Evolutionary conservation across 352 stramenopile species (phyloP), one percentile per base, ranked within the genome.

Genomic region (Aphanomyces astaci): DNA sequence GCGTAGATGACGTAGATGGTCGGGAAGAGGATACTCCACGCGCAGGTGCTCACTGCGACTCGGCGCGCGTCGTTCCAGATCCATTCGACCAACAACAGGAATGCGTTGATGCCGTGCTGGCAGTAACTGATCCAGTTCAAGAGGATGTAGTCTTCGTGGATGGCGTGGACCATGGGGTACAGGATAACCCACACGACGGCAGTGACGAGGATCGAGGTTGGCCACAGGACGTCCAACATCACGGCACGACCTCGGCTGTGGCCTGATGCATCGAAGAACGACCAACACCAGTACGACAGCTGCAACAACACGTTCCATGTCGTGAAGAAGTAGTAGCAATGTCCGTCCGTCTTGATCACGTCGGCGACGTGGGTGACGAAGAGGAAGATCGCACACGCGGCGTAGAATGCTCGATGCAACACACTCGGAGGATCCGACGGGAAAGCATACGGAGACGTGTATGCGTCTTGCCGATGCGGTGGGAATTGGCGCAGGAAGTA

Each of bases 251-350:
- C 22, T 13, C 62, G 39, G 31, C 62, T 68, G 17, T 10, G 7
- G 19, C 45, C 25, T 28, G 4, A 25, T 17, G 9, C 24, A 27
- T 67, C 62, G 0, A 31, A 62, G 22, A 67, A 1, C 7, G 64
- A 43, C 64, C 64, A 71, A 17, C 15, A 25, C 64, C 53, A 63
- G 30, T 32, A 71, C n/a, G 19, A n/a, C 4, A 48, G 64, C 64
- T 94, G 83, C 2, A 78, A 67, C n/a, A 88, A 76, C 49, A 92
- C 90, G 71, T 94, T 94, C 85, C 85, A 94, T n/a, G 81, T 89
- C 43, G 85, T 94, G 73, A 89, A 94, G 69, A 94, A 91, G 53
- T 70, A 70, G 55, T 92, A 64, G 49, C 85, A 90, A 33, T 72
- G 71, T 32, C 69, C 70, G 10, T 53, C 31, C 17, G 85, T 83